Evolutionary conservation across 2,329 filamentous ascomycete species (phyloP).

Genomic region (Cladobotryum protrusum): DNA sequence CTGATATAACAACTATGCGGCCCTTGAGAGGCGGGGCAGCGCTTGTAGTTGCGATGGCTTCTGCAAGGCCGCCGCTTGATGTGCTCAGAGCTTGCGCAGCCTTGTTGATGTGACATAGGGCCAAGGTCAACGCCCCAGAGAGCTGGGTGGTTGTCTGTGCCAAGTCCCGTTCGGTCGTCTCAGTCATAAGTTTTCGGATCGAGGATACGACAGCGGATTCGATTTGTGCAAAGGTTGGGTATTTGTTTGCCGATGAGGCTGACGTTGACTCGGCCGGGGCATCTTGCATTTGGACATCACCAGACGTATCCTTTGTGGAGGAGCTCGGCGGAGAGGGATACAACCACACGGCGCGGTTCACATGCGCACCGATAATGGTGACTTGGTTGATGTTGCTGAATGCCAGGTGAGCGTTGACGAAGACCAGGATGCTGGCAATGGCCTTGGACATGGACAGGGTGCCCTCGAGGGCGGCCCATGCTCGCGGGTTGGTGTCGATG

Average conservation of each 20-base stretch:
- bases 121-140: conserved; percentile 83
- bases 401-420: conserved; percentile 92
- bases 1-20: conserved; percentile 83
- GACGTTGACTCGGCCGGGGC: conserved; percentile 32
- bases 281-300: conserved; percentile 54
- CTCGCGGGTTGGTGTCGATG: conserved; percentile 92
- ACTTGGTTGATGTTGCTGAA: conserved; percentile 92
- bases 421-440: conserved; percentile 84
- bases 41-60: conserved; percentile 21
- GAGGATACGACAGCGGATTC: conserved; percentile 74
- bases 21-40: conserved; percentile 29
- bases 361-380: conserved; percentile 84
- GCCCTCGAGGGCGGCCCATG: conserved; percentile 74
- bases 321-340: conserved; percentile 55
- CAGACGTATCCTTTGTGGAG: conserved; percentile 28
- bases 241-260: conserved; percentile 68
- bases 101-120: conserved; percentile 87
- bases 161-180: conserved; percentile 60
- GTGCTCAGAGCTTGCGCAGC: conserved; percentile 59
- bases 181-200: conserved; percentile 64
- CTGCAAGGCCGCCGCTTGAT: conserved; percentile 40
- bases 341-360: conserved; percentile 79
- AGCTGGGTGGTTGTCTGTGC: conserved; percentile 77
- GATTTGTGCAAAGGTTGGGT: conserved; percentile 82
- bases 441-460: conserved; percentile 76